phyloP scores from a whole-genome alignment of 345 rosid genomes.

The Citrus australasica region DNA sequence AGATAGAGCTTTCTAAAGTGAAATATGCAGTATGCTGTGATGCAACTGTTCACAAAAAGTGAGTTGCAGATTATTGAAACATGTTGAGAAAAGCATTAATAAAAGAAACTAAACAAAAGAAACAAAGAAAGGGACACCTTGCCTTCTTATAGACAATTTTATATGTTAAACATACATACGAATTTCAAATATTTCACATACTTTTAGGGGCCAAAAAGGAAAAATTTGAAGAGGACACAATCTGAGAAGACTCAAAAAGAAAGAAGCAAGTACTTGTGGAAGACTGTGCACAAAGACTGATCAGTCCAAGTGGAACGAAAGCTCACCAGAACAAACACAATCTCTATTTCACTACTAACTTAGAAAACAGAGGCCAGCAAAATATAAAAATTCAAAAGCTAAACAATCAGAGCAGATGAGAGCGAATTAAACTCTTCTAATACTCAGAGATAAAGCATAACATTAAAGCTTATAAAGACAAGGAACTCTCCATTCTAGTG shows the following conservation, averaged over 20 bases:
- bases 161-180: neutral
- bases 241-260: neutral
- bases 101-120: neutral
- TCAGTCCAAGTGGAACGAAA: neutral
- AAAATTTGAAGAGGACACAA: neutral
- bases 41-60: neutral
- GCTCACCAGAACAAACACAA: neutral
- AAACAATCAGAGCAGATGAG: neutral
- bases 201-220: neutral
- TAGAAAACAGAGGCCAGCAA: neutral
- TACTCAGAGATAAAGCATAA: neutral
- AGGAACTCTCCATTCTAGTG: neutral
- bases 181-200: neutral
- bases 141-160: neutral
- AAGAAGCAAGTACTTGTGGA: neutral
- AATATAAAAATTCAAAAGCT: neutral
- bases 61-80: no score
- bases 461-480: no score
- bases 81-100: neutral
- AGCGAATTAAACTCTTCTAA: neutral
- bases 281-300: neutral
- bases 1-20: neutral
- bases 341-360: neutral
- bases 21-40: neutral
- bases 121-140: neutral